Percentiles rank a stretch among this genome's conserved stretches.
These are phyloP conservation scores for Solanum arcanum DNA, from an alignment of 257 asterid species.

Conservation along the genomic window DNA sequence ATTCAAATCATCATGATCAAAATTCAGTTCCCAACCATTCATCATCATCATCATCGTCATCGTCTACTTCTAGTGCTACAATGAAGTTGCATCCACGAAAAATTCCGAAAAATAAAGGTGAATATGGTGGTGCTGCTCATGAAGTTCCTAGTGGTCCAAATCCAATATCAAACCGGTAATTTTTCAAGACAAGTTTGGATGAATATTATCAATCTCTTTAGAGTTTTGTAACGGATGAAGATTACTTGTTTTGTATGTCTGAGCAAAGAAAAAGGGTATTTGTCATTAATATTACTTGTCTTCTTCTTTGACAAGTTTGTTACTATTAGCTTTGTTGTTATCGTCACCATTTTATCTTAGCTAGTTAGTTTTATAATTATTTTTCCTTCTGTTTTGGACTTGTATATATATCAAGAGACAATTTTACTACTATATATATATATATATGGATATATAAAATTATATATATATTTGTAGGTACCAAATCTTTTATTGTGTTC, in stretches of 20 bases:
- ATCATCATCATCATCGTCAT: neutral
- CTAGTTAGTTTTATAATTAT: neutral
- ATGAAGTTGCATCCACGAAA: constrained; percentile 9
- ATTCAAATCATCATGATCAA: constrained; percentile 5
- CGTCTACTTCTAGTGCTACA: neutral
- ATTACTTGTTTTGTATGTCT: neutral
- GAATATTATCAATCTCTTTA: neutral
- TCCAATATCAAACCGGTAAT: constrained; percentile 62
- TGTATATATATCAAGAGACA: constrained; percentile 22
- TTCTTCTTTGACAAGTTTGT: constrained; percentile 9
- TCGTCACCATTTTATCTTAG: neutral
- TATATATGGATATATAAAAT: neutral
- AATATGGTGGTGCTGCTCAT: constrained; percentile 48
- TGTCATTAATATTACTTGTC: constrained; percentile 13
- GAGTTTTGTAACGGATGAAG: neutral
- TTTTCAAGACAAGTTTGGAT: neutral
- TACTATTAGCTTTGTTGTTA: neutral
- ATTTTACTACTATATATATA: neutral
- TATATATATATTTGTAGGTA: neutral
- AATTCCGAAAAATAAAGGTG: neutral
- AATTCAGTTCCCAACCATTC: neutral
- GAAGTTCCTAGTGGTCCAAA: constrained; percentile 92
- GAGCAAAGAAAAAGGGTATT: neutral
- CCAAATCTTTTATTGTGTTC: constrained; percentile 1
- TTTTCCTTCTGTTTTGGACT: constrained; percentile 6